These are phyloP conservation scores for Xylariaceae sp. DNA, from an alignment of 2,329 filamentous ascomycete genomes.

Conservation along the genomic window DNA sequence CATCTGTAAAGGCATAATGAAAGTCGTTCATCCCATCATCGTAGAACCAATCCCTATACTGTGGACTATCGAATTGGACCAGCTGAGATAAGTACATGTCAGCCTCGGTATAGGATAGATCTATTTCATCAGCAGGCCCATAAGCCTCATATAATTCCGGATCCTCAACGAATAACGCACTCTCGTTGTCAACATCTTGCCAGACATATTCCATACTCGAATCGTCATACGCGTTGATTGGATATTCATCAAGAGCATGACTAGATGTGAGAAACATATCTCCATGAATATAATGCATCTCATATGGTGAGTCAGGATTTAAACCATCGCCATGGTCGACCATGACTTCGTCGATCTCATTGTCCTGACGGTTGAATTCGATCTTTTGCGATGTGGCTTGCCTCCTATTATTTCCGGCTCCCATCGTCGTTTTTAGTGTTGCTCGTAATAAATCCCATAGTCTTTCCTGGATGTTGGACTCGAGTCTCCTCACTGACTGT, in stretches of 20 bases:
- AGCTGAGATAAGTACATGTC: neutral
- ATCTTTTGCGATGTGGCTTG: neutral
- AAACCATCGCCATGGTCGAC: neutral
- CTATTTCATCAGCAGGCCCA: neutral
- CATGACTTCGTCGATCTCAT: neutral
- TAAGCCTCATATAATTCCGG: neutral
- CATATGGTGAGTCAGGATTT: neutral
- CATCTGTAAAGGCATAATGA: neutral
- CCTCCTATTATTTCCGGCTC: constrained; percentile 1
- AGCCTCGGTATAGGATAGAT: neutral
- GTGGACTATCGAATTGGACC: neutral
- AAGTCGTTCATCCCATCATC: constrained; percentile 6
- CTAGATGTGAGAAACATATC: neutral
- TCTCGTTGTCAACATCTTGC: neutral
- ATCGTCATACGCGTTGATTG: neutral
- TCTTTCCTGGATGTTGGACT: constrained; percentile 15
- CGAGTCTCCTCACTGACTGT: neutral
- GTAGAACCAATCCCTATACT: neutral
- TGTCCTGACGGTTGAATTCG: neutral
- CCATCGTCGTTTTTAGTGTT: constrained; percentile 20
- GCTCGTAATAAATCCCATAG: constrained; percentile 26
- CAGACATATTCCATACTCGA: neutral
- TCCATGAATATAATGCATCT: neutral
- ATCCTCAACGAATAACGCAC: neutral
- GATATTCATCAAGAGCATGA: neutral